These are phyloP conservation scores for Glarea lozoyensis DNA, from an alignment of 495 filamentous ascomycete genomes.

Conservation along the genomic window DNA sequence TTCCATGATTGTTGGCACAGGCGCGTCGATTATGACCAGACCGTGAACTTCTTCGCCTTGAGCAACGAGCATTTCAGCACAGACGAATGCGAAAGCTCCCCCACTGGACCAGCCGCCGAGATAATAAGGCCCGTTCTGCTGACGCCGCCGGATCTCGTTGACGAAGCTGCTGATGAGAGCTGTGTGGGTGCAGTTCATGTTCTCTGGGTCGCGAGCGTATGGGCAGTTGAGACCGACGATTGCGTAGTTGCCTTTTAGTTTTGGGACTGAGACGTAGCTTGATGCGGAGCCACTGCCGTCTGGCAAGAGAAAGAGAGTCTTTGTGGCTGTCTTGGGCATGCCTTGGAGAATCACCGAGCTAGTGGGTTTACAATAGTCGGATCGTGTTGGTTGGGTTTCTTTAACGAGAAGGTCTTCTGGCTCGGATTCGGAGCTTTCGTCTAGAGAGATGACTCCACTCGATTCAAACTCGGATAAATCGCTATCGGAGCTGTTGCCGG, in stretches of 20 bases:
- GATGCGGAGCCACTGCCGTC: slow-evolving; percentile 66
- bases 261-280: slow-evolving; percentile 46
- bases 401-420: too few species aligned
- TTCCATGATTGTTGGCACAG: neutral
- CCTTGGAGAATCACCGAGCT: slow-evolving; percentile 8
- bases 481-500: too few species aligned
- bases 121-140: slow-evolving; percentile 57
- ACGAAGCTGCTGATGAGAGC: slow-evolving; percentile 47
- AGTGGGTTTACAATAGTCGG: too few species aligned
- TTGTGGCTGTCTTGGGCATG: neutral
- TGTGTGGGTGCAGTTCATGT: slow-evolving; percentile 39
- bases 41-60: slow-evolving; percentile 51
- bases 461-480: too few species aligned
- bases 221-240: slow-evolving; percentile 50
- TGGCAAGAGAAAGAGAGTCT: slow-evolving; percentile 56
- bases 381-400: too few species aligned
- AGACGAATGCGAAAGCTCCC: slow-evolving; percentile 77
- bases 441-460: too few species aligned
- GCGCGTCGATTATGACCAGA: slow-evolving; percentile 11
- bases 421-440: too few species aligned
- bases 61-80: slow-evolving; percentile 57
- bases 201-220: slow-evolving; percentile 40
- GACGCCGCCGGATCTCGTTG: slow-evolving; percentile 52
- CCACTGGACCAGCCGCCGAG: slow-evolving; percentile 79
- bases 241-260: slow-evolving; percentile 39